Evolutionary conservation across 352 stramenopile species (phyloP).

Genomic region (Phytophthora quininea): DNA sequence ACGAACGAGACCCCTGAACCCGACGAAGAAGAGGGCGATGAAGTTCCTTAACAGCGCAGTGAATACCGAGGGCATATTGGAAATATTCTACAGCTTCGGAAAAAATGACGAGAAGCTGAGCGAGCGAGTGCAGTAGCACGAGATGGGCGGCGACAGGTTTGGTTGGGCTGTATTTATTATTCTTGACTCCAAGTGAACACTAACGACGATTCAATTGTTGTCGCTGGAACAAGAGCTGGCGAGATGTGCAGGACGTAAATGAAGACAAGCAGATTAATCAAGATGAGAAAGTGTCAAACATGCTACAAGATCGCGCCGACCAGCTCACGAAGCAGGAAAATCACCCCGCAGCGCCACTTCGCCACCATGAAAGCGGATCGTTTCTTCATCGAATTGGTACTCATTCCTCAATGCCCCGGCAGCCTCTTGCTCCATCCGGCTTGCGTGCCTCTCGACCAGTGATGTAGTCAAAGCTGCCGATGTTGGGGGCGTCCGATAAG

Average conservation of each 20-base stretch:
- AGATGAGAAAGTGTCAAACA: slow-evolving; percentile 33
- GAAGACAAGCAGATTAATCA: slow-evolving; percentile 6
- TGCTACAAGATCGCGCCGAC: slow-evolving; percentile 42
- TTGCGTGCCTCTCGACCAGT: slow-evolving; percentile 26
- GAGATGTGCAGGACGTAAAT: slow-evolving; percentile 10
- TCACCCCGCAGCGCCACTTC: slow-evolving; percentile 3
- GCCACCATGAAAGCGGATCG: slow-evolving; percentile 5
- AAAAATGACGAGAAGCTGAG: slow-evolving; percentile 50
- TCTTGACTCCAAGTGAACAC: not conserved
- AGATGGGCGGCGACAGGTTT: slow-evolving; percentile 45
- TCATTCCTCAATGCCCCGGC: slow-evolving; percentile 10
- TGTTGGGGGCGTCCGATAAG: slow-evolving; percentile 8
- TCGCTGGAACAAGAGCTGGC: slow-evolving; percentile 21
- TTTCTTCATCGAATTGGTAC: slow-evolving; percentile 20
- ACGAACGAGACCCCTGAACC: slow-evolving; percentile 22
- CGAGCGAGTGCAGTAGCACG: slow-evolving; percentile 37
- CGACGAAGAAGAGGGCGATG: slow-evolving; percentile 19
- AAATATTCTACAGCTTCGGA: slow-evolving; percentile 50
- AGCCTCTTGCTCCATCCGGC: slow-evolving; percentile 27
- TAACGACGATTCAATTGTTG: not conserved
- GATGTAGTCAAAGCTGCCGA: slow-evolving; percentile 26
- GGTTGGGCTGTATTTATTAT: not conserved
- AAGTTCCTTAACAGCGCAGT: slow-evolving; percentile 14
- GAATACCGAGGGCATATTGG: slow-evolving; percentile 24
- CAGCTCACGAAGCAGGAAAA: slow-evolving; percentile 25